A percentile compares a stretch with the other conserved stretches of the same genome.
Evolutionary conservation across 1,284 basidiomycete genomes (phyloP).

Genomic region (Mycosarcoma mackinlayi): DNA sequence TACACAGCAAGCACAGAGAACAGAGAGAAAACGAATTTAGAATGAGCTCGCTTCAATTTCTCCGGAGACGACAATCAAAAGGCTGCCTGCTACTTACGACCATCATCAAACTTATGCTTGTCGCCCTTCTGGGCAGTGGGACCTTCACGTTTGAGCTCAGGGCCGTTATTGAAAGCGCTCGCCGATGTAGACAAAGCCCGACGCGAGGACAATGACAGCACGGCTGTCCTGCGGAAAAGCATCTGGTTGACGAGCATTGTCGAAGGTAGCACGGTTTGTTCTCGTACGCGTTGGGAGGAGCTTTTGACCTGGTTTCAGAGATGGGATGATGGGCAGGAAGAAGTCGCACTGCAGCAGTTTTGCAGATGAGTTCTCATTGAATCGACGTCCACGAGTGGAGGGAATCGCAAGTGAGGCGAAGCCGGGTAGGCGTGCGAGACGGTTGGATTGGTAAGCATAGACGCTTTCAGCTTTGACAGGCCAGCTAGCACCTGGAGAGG

Average conservation of each 20-base stretch:
- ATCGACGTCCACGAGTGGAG: background rate
- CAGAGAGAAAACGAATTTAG: background rate
- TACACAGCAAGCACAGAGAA: too few relatives aligned
- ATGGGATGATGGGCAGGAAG: constrained; percentile 3
- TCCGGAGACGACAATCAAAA: too few relatives aligned
- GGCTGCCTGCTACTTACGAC: constrained; percentile 19
- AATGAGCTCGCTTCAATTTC: background rate
- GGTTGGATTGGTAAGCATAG: background rate
- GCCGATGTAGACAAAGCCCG: constrained; percentile 18
- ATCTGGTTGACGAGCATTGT: constrained; percentile 18
- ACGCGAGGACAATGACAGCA: constrained; percentile 9
- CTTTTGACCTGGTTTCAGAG: too few relatives aligned
- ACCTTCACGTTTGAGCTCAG: constrained; percentile 40
- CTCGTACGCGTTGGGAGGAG: too few relatives aligned
- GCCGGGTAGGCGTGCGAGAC: background rate
- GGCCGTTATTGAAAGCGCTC: constrained; percentile 12
- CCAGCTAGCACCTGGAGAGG: background rate
- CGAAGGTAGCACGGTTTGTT: background rate
- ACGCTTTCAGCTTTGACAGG: background rate
- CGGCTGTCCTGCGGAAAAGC: constrained; percentile 13
- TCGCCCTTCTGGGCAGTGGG: constrained; percentile 34
- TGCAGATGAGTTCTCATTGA: background rate
- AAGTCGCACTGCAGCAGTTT: too few relatives aligned
- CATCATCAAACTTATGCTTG: constrained; percentile 42
- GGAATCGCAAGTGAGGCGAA: background rate